These are phyloP conservation scores for Macroventuria anomochaeta DNA, from an alignment of 2,329 filamentous ascomycete genomes.

Conservation along the genomic window DNA sequence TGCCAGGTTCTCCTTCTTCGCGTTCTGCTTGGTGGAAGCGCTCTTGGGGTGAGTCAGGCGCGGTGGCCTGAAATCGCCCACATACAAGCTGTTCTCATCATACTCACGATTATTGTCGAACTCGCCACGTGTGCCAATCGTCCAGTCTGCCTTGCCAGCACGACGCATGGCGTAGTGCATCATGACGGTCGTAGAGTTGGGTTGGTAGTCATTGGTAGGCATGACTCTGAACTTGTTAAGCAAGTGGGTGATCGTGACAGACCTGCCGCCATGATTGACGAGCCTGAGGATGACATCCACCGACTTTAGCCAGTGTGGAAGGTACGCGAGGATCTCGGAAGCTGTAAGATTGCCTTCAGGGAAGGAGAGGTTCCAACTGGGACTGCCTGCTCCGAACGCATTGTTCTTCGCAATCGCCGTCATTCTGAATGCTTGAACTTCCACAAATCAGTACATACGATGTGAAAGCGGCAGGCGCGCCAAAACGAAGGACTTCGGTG, in stretches of 20 bases:
- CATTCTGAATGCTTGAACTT: conserved; percentile 12
- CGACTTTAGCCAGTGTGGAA: conserved; percentile 36
- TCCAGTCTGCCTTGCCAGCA: conserved; percentile 23
- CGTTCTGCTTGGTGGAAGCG: not conserved
- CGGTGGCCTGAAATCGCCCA: conserved; percentile 29
- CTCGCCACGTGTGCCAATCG: conserved; percentile 14
- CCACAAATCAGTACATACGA: not conserved
- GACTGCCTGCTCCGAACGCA: conserved; percentile 28
- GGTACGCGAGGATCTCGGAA: conserved; percentile 33
- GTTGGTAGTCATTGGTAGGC: conserved; percentile 1
- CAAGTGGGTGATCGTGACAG: conserved; percentile 15
- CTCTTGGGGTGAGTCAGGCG: conserved; percentile 22
- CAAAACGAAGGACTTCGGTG: not conserved
- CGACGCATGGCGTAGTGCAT: conserved; percentile 32
- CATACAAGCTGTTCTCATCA: conserved; percentile 21
- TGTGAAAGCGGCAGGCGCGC: not conserved
- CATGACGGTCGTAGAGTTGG: conserved; percentile 31
- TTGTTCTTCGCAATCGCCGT: conserved; percentile 24
- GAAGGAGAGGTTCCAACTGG: conserved; percentile 33
- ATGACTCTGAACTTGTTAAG: conserved; percentile 10
- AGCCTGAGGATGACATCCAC: conserved; percentile 35
- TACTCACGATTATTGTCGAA: conserved; percentile 10
- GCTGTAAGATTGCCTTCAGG: conserved; percentile 36
- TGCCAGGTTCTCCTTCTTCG: not conserved
- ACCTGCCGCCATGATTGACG: conserved; percentile 19